phyloP scores from a whole-genome alignment of 2,329 filamentous ascomycete species.

The Aureobasidium sp. region DNA sequence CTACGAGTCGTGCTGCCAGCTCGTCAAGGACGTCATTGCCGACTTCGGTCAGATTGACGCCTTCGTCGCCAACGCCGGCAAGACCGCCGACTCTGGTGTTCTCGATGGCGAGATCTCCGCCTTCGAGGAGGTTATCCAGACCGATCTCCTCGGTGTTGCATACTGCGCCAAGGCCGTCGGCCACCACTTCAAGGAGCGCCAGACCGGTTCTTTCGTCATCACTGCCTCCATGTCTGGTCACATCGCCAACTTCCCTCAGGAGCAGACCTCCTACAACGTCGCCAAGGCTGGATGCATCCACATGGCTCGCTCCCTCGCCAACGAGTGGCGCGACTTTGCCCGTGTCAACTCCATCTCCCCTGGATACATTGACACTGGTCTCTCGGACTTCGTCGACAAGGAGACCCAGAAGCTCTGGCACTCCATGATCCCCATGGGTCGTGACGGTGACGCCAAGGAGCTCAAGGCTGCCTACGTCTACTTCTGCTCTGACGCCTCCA shows the following conservation, averaged over 20 bases:
- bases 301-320: slow-evolving; percentile 56
- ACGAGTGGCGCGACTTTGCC: slow-evolving; percentile 64
- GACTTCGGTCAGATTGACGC: slow-evolving; percentile 66
- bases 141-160: slow-evolving; percentile 80
- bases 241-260: slow-evolving; percentile 76
- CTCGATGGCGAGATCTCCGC: slow-evolving; percentile 64
- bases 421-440: slow-evolving; percentile 53
- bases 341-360: slow-evolving; percentile 62
- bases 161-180: slow-evolving; percentile 87
- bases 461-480: slow-evolving; percentile 55
- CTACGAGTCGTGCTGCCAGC: slow-evolving; percentile 49
- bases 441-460: slow-evolving; percentile 58
- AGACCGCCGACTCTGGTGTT: slow-evolving; percentile 61
- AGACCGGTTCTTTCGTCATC: slow-evolving; percentile 58
- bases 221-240: slow-evolving; percentile 70
- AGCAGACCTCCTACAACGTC: slow-evolving; percentile 57
- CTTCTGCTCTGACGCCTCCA: slow-evolving; percentile 45
- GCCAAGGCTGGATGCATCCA: slow-evolving; percentile 63
- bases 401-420: slow-evolving; percentile 52
- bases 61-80: slow-evolving; percentile 64
- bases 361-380: slow-evolving; percentile 61
- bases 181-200: slow-evolving; percentile 62
- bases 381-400: slow-evolving; percentile 58
- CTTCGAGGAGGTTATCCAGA: slow-evolving; percentile 69
- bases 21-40: slow-evolving; percentile 53